Conservation (phyloP, 768 basidiomycete genomes). For the Neoboletus brunneissimus region DNA sequence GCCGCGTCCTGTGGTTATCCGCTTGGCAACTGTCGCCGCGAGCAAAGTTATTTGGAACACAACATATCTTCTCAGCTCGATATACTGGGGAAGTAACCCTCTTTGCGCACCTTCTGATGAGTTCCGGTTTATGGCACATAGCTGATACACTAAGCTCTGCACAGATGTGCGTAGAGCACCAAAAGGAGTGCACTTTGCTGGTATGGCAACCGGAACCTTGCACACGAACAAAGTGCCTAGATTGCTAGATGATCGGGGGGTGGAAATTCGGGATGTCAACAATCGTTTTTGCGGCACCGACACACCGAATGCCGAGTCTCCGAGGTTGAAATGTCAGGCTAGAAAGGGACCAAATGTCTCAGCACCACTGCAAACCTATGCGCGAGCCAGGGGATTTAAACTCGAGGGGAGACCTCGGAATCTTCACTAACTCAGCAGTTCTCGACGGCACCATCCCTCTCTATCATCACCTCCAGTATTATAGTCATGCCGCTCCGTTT, state of each 20-base stretch:
- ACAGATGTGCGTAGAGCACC: too few relatives aligned
- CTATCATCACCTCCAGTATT: neutral
- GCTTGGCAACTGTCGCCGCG: neutral
- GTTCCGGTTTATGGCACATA: too few relatives aligned
- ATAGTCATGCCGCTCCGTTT: slow-evolving; percentile 1
- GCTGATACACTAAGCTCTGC: neutral
- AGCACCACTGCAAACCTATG: slow-evolving; percentile 4
- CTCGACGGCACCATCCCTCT: neutral
- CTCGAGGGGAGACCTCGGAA: neutral
- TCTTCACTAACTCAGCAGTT: neutral
- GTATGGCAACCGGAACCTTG: neutral
- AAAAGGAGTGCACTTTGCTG: neutral
- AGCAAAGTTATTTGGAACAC: neutral
- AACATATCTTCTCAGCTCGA: neutral
- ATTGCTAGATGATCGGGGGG: neutral
- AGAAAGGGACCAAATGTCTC: neutral
- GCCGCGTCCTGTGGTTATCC: neutral
- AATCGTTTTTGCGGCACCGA: neutral
- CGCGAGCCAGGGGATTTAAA: slow-evolving; percentile 4
- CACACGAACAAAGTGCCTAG: neutral
- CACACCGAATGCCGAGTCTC: neutral
- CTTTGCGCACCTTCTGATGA: neutral
- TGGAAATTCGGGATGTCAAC: neutral
- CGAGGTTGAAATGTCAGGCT: neutral
- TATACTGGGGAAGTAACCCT: too few relatives aligned